These are phyloP conservation scores for Backusella mclennaniae DNA, from an alignment of 192 early-diverging fungal species.

Conservation along the genomic window DNA sequence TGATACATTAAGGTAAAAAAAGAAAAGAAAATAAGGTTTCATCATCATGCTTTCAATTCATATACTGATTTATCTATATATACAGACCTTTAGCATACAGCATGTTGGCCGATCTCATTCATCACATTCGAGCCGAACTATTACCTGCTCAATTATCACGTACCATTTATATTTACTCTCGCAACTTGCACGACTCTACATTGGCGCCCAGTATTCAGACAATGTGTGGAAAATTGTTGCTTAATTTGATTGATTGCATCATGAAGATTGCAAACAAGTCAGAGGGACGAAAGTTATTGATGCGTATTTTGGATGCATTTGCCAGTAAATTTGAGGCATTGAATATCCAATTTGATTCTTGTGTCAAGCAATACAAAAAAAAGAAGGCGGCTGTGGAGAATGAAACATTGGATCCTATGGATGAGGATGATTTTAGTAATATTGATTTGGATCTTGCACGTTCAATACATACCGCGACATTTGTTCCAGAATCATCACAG, in stretches of 20 bases:
- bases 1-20: conserved; percentile 76
- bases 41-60: no score
- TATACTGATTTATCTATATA: neutral
- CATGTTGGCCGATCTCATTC: conserved; percentile 94
- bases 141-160: conserved; percentile 74
- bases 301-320: conserved; percentile 87
- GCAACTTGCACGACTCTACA: conserved; percentile 89
- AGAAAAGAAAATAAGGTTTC: no score
- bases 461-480: conserved; percentile 51
- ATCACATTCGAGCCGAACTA: conserved; percentile 88
- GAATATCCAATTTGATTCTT: conserved; percentile 58
- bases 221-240: conserved; percentile 91
- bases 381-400: conserved; percentile 46
- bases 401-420: conserved; percentile 22
- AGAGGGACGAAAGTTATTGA: conserved; percentile 70
- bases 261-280: conserved; percentile 63
- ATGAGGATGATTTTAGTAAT: conserved; percentile 50
- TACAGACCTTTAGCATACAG: conserved; percentile 86
- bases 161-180: conserved; percentile 89
- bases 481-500: conserved; percentile 43
- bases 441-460: conserved; percentile 51
- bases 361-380: conserved; percentile 56
- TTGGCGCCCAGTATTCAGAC: conserved; percentile 92
- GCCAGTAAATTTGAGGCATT: conserved; percentile 70
- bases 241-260: conserved; percentile 89